Percentiles rank a stretch among this genome's conserved stretches.
Conservation (phyloP, 2,329 filamentous ascomycete genomes). For the Dactylella cylindrospora region DNA sequence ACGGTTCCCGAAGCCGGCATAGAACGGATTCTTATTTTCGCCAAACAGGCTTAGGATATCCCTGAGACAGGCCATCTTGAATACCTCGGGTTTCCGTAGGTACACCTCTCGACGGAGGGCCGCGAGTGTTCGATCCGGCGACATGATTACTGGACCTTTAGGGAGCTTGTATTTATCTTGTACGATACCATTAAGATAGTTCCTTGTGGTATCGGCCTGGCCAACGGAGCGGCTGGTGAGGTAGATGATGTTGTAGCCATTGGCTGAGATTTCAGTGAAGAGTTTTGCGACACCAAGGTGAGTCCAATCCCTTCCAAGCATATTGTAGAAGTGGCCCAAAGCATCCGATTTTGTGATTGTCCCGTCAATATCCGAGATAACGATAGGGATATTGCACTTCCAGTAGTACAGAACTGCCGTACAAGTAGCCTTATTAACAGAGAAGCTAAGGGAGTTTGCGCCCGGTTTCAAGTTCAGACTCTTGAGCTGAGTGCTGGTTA, state of each 20-base stretch:
- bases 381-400: slow-evolving; percentile 86
- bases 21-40: slow-evolving; percentile 77
- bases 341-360: slow-evolving; percentile 98
- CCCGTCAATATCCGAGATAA: slow-evolving; percentile 97
- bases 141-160: slow-evolving; percentile 89
- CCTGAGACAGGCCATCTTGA: slow-evolving; percentile 97
- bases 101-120: slow-evolving; percentile 85
- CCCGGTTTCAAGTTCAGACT: slow-evolving; percentile 77
- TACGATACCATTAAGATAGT: slow-evolving; percentile 83
- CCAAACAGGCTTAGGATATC: slow-evolving; percentile 90
- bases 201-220: slow-evolving; percentile 83
- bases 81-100: slow-evolving; percentile 92
- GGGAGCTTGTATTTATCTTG: slow-evolving; percentile 87
- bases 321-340: slow-evolving; percentile 88
- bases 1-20: slow-evolving; percentile 94
- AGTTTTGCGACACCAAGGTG: slow-evolving; percentile 95
- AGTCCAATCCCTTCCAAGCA: slow-evolving; percentile 97
- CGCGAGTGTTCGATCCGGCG: slow-evolving; percentile 90
- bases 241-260: slow-evolving; percentile 99
- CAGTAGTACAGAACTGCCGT: slow-evolving; percentile 91
- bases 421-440: slow-evolving; percentile 91
- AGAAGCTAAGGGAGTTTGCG: slow-evolving; percentile 93
- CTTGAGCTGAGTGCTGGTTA: slow-evolving; percentile 95
- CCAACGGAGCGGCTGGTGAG: slow-evolving; percentile 91
- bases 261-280: slow-evolving; percentile 90